A percentile compares a stretch with the other conserved stretches of the same genome.
These are phyloP conservation scores for Cyanidioschyzon merolae DNA, from an alignment of 23 red algal genomes.

Conservation along the genomic window DNA sequence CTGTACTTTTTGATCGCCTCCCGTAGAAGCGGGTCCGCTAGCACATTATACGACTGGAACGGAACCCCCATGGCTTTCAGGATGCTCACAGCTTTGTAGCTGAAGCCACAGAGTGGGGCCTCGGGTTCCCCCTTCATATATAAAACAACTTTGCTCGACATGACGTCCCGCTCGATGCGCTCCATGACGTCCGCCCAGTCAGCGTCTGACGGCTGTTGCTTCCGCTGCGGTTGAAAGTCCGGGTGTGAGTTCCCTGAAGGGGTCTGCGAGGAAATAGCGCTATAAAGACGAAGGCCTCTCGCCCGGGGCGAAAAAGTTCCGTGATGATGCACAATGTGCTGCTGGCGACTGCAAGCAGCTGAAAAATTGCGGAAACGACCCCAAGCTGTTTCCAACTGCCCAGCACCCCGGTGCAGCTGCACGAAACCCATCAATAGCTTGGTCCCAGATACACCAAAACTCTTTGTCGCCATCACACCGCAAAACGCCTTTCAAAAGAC, in stretches of 20 bases:
- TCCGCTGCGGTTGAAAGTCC: slow-evolving; percentile 8
- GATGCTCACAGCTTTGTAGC: slow-evolving; percentile 60
- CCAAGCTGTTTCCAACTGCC: too few relatives aligned
- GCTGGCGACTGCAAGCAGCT: too few relatives aligned
- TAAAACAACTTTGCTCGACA: slow-evolving; percentile 60
- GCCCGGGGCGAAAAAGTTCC: background rate
- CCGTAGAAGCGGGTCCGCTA: slow-evolving; percentile 53
- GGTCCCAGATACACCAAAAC: too few relatives aligned
- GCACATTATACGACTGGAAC: slow-evolving; percentile 74
- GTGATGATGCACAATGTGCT: too few relatives aligned
- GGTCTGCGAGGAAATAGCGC: background rate
- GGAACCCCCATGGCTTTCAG: slow-evolving; percentile 60
- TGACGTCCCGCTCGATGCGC: slow-evolving; percentile 32
- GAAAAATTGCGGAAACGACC: too few relatives aligned
- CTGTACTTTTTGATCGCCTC: slow-evolving; percentile 68
- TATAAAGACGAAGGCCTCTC: background rate
- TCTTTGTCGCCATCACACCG: too few relatives aligned
- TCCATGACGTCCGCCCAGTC: background rate
- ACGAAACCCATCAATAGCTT: too few relatives aligned
- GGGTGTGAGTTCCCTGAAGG: background rate
- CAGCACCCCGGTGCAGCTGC: too few relatives aligned
- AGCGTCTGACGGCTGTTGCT: background rate
- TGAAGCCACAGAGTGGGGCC: slow-evolving; percentile 81
- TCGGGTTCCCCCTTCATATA: slow-evolving; percentile 97
- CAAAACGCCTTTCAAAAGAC: too few relatives aligned